A percentile compares a stretch with the other conserved stretches of the same genome.
Evolutionary conservation across 257 asterid genomes (phyloP).

Genomic region (Schizonepeta tenuifolia): DNA sequence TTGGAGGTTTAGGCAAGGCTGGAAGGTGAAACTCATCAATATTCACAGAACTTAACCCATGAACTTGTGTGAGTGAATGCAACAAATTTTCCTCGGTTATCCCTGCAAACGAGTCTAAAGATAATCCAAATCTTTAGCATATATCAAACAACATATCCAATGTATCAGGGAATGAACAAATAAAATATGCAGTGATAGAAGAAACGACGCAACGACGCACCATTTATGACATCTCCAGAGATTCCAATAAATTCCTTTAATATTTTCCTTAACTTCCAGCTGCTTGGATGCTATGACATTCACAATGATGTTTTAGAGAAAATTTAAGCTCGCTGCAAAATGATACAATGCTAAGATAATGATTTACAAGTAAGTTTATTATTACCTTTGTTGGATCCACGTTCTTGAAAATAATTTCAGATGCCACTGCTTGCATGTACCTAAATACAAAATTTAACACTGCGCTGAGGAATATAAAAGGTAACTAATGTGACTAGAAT

Average conservation of each 20-base stretch:
- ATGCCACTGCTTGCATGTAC: conserved; percentile 97
- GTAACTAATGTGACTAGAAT: neutral
- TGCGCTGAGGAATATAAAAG: conserved; percentile 24
- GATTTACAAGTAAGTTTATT: conserved; percentile 26
- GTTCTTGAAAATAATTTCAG: conserved; percentile 73
- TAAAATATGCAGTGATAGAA: neutral
- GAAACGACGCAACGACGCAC: conserved; percentile 44
- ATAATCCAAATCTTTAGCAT: conserved; percentile 33
- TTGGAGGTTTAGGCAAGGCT: conserved; percentile 69
- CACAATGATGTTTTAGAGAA: conserved; percentile 26
- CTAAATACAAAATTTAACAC: conserved; percentile 44
- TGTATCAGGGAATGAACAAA: neutral
- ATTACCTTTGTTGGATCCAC: conserved; percentile 80
- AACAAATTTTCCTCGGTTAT: conserved; percentile 66
- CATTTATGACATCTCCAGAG: conserved; percentile 56
- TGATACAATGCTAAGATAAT: conserved; percentile 18
- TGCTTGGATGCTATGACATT: conserved; percentile 73
- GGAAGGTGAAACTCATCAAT: conserved; percentile 67
- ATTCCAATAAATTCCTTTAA: conserved; percentile 73
- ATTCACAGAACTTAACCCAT: conserved; percentile 46
- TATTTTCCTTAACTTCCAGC: conserved; percentile 75
- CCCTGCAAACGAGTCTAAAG: conserved; percentile 70
- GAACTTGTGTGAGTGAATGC: conserved; percentile 61
- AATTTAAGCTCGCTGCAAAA: conserved; percentile 14
- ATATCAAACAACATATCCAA: neutral